Evolutionary conservation across 176 grass and related monocot genomes (phyloP).

Genomic region (Zea mays): DNA sequence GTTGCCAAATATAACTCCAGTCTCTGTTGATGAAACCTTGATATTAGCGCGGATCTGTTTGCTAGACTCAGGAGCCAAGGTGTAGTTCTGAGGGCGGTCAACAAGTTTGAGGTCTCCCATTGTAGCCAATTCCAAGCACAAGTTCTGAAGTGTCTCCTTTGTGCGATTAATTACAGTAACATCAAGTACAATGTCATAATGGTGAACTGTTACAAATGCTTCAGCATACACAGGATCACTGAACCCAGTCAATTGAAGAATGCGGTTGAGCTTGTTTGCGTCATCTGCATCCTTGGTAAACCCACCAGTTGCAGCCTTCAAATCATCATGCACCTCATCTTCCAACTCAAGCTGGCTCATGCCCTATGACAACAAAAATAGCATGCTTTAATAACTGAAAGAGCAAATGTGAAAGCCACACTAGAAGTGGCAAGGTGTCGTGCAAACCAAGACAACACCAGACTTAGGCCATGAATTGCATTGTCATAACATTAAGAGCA

Average conservation of each 20-base stretch:
- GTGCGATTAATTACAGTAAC: slow-evolving; percentile 70
- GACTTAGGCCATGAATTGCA: background rate
- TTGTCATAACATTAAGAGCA: background rate
- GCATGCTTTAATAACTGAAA: slow-evolving; percentile 19
- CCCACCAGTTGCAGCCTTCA: slow-evolving; percentile 71
- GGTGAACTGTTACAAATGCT: slow-evolving; percentile 72
- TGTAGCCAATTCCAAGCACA: slow-evolving; percentile 70
- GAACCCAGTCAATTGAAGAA: slow-evolving; percentile 69
- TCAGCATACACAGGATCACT: slow-evolving; percentile 73
- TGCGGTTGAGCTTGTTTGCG: slow-evolving; percentile 53
- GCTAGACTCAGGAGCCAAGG: slow-evolving; percentile 62
- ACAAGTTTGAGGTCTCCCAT: slow-evolving; percentile 79
- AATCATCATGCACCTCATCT: slow-evolving; percentile 69
- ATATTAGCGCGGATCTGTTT: slow-evolving; percentile 73
- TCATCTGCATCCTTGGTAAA: slow-evolving; percentile 67
- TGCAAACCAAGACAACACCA: background rate
- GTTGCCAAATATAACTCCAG: slow-evolving; percentile 74
- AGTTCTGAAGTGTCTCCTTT: slow-evolving; percentile 70
- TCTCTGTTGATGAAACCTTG: slow-evolving; percentile 80
- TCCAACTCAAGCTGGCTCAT: slow-evolving; percentile 81
- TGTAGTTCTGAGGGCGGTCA: slow-evolving; percentile 73
- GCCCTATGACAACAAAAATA: slow-evolving; percentile 49
- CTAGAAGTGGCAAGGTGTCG: background rate
- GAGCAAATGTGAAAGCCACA: background rate
- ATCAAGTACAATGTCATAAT: slow-evolving; percentile 76